Evolutionary conservation across 345 rosid species (phyloP).

Genomic region (Acer saccharum): DNA sequence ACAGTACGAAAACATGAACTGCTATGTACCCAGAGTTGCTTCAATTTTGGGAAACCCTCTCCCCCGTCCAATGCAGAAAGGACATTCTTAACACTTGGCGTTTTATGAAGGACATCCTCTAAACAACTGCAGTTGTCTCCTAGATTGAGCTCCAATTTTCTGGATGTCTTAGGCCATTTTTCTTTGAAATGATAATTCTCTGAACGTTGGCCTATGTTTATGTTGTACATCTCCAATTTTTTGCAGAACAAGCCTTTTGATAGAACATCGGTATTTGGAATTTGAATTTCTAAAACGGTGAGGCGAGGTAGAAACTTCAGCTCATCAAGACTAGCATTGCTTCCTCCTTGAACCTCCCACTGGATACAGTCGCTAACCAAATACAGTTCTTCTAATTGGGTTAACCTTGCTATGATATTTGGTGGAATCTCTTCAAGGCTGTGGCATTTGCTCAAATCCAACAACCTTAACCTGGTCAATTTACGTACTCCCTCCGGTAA

Average conservation of each 20-base stretch:
- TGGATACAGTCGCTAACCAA: constrained; percentile 6
- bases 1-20: neutral
- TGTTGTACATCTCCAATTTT: neutral
- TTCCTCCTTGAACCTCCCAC: constrained; percentile 24
- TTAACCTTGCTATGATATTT: too few relatives aligned
- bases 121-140: neutral
- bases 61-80: neutral
- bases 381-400: too few relatives aligned
- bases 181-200: accelerated
- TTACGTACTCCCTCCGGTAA: constrained; percentile 30
- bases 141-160: neutral
- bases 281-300: too few relatives aligned
- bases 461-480: constrained; percentile 16
- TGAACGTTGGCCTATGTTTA: neutral
- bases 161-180: neutral
- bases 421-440: constrained; percentile 19
- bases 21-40: neutral
- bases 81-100: neutral
- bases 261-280: neutral
- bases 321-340: neutral
- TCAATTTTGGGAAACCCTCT: constrained; percentile 15
- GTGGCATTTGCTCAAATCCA: constrained; percentile 11
- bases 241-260: neutral
- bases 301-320: too few relatives aligned
- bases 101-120: neutral